Evolutionary conservation across 1,284 basidiomycete species (phyloP), one percentile per base, ranked within the genome.

Genomic region (Moniliella sp.): DNA sequence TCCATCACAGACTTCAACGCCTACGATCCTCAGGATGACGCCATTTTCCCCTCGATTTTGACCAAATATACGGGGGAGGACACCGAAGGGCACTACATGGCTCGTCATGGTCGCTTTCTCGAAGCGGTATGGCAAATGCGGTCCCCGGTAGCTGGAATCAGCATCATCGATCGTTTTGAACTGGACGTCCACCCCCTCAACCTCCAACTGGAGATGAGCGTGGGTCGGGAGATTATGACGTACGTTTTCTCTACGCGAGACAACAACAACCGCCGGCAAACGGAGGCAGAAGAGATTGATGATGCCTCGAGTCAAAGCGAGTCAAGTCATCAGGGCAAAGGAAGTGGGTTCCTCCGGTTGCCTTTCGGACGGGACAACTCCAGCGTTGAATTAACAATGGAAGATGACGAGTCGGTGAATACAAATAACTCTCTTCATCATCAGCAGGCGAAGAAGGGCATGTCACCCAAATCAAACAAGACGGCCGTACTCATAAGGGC

Each of bases 31-130:
- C 76, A 77, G 27, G 74, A 75, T 1, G 69, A 78, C 52, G 81
- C 82, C 2, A 59, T 75, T 31, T 94, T 83, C 70, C 69, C 78
- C 3, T 84, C 93, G 57, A 88, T 94, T 34, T 64, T 93, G 32
- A 70, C 75, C 12, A 78, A 82, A 56, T 61, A 64, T 33, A 36
- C n/a, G n/a, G n/a, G n/a, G n/a, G n/a, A 38, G 15, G 27, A 37
- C n/a, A 35, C 37, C 1, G 28, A 25, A 9, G 39, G 43, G 7
- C 47, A 56, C 33, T 43, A 38, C 4, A 53, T 57, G 56, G 43
- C 45, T 9, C 39, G 42, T 28, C 36, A 46, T 14, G 45, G 47
- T n/a, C 39, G 45, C 9, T 53, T 57, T 27, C 25, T 57, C 9
- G 37, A 41, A 17, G 50, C 52, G 1, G 42, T 48, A 27, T 57